Evolutionary conservation across 148 eudicot species (phyloP), one percentile per base, ranked within the genome.

Genomic region (Suaeda aralocaspica): DNA sequence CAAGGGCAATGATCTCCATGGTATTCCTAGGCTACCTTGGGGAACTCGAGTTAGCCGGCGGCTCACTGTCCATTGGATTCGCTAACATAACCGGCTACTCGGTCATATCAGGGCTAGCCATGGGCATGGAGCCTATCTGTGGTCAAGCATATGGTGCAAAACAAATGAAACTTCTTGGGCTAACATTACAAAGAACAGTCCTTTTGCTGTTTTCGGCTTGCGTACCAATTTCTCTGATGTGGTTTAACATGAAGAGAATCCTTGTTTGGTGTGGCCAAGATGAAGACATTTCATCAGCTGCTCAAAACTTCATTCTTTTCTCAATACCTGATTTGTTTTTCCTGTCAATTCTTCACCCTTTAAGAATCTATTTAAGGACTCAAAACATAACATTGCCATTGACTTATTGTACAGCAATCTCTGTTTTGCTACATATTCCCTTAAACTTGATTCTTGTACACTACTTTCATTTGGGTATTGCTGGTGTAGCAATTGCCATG

Each of bases 61-160:
- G 98, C 15, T 87, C 98, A 2, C 89, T 94, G 24, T 68, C 97
- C 51, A 87, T 94, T 7, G 96, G 97, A 10, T 85, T 94, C 24
- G 98, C 98, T 8, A 94, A 94, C 88, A 91, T 94, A 10, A 94
- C 98, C 26, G 98, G 98, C 41, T 94, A 91, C 83, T 91, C 98
- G 2, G 87, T 94, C 46, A 77, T 94, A 72, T 87, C 96, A 0
- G 98, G 98, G 12, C 44, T 94, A n/a, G 92, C 97, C 81, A 91
- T 91, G 96, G 98, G 97, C 7, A 94, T 94, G 98, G 98, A 94
- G 29, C 98, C 98, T 49, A 91, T 94, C 21, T 91, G 97, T 70
- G 97, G 97, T 25, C 98, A 94, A 74, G 97, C 97, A 22, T 91
- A 82, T 31, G 98, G 98, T 7, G 98, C 97, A 0, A 87, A 86